phyloP scores from a whole-genome alignment of 139 green algal species.

The Edaphochlamys debaryana region DNA sequence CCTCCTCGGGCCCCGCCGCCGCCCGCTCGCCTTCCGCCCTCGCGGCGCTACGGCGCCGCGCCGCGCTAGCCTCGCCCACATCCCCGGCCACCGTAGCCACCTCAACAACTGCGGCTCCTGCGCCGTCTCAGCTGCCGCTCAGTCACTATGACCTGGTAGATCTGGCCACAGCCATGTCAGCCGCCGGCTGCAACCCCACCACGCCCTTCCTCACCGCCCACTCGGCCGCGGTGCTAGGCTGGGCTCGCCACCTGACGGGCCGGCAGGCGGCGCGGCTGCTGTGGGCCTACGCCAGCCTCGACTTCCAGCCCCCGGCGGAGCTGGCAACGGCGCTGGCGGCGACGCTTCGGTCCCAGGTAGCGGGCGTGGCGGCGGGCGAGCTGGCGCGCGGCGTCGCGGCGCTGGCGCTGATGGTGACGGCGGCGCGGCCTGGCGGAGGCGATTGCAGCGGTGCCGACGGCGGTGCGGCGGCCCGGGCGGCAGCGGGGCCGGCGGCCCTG shows the following conservation, averaged over 20 bases:
- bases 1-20: not conserved
- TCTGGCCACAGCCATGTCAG: not conserved
- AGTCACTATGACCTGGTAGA: constrained; percentile 36
- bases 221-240: not conserved
- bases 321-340: constrained; percentile 14
- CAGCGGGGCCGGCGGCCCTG: not conserved
- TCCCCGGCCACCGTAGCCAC: not conserved
- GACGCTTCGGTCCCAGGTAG: not conserved
- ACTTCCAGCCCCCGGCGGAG: not conserved
- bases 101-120: not conserved
- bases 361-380: not conserved
- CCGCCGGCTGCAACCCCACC: constrained; percentile 29
- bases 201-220: constrained; percentile 10
- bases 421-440: no score
- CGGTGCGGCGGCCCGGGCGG: not conserved
- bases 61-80: not conserved
- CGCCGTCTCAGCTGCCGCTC: not conserved
- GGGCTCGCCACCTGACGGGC: constrained; percentile 8
- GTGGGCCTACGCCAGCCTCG: constrained; percentile 20
- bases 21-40: not conserved
- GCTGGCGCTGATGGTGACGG: constrained; percentile 10
- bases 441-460: not conserved
- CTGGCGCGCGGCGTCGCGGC: not conserved
- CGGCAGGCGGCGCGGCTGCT: constrained; percentile 36
- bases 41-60: not conserved